Evolutionary conservation across 805 yeast species (phyloP).

Genomic region (Starmerella potacharoeniae): DNA sequence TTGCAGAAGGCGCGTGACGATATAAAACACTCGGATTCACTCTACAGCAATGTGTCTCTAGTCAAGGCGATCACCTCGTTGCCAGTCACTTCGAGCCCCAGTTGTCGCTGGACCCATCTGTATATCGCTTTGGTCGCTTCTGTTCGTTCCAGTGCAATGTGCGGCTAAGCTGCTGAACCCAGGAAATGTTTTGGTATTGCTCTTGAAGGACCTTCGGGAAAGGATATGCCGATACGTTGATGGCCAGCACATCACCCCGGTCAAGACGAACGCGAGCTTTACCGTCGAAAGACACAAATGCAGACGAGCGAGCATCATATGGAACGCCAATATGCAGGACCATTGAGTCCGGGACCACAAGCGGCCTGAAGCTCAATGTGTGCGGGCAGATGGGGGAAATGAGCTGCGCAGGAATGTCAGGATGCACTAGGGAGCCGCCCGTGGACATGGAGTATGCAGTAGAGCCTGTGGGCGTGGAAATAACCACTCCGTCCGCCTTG

Average conservation of each 20-base stretch:
- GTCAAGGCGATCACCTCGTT: no score
- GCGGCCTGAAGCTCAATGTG: constrained; percentile 84
- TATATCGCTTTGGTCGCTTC: constrained; percentile 61
- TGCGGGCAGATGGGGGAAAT: constrained; percentile 97
- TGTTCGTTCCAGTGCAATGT: constrained; percentile 87
- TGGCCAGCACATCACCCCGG: constrained; percentile 75
- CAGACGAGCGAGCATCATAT: constrained; percentile 68
- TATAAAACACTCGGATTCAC: no score
- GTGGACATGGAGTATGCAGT: constrained; percentile 93
- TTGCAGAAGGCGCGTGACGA: no score
- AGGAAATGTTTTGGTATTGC: constrained; percentile 53
- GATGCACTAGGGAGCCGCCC: constrained; percentile 90
- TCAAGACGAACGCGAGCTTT: constrained; percentile 68
- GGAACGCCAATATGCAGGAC: constrained; percentile 73
- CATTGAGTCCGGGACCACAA: constrained; percentile 89
- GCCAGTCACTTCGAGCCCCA: neutral
- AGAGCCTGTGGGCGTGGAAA: constrained; percentile 93
- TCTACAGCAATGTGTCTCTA: no score
- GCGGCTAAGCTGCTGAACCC: constrained; percentile 64
- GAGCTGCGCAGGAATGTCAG: constrained; percentile 82
- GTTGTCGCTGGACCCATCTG: constrained; percentile 10
- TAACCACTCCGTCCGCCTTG: constrained; percentile 86
- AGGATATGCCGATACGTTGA: constrained; percentile 79
- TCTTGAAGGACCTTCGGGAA: constrained; percentile 72
- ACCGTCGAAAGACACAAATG: constrained; percentile 97